Evolutionary conservation across 352 stramenopile species (phyloP).

Genomic region (Phytophthora capsici): DNA sequence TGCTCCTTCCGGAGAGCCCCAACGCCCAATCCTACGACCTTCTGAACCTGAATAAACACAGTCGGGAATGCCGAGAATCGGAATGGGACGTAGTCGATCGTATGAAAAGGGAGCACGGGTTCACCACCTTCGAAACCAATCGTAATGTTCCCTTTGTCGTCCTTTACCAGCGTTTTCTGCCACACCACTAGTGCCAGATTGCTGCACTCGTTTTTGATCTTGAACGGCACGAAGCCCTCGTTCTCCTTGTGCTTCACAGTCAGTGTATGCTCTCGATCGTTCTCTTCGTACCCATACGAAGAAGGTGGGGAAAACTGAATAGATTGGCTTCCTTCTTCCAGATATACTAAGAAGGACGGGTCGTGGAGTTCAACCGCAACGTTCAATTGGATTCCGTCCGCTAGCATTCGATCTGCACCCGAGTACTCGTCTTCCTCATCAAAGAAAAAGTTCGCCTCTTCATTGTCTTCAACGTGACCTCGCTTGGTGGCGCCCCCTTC

Average conservation of each 20-base stretch:
- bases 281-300: conserved; percentile 40
- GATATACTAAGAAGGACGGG: conserved; percentile 72
- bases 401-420: conserved; percentile 45
- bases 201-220: conserved; percentile 86
- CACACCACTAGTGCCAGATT: conserved; percentile 79
- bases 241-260: conserved; percentile 49
- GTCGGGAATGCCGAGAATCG: conserved; percentile 66
- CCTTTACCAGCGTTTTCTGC: conserved; percentile 75
- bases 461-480: conserved; percentile 36
- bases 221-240: conserved; percentile 76
- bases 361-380: conserved; percentile 84
- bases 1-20: conserved; percentile 41
- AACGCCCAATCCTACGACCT: conserved; percentile 51
- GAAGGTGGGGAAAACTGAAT: conserved; percentile 33
- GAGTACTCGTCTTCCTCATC: conserved; percentile 47
- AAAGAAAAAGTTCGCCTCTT: conserved; percentile 38
- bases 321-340: conserved; percentile 49
- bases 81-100: conserved; percentile 84
- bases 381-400: conserved; percentile 63
- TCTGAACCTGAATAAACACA: conserved; percentile 80
- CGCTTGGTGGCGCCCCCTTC: conserved; percentile 33
- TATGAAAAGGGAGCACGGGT: conserved; percentile 75
- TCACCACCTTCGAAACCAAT: conserved; percentile 74
- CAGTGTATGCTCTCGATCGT: conserved; percentile 31
- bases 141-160: conserved; percentile 51